A percentile compares a stretch with the other conserved stretches of the same genome.
phyloP scores from a whole-genome alignment of 192 early-diverging fungal species.

The Chytriomyces sp. region DNA sequence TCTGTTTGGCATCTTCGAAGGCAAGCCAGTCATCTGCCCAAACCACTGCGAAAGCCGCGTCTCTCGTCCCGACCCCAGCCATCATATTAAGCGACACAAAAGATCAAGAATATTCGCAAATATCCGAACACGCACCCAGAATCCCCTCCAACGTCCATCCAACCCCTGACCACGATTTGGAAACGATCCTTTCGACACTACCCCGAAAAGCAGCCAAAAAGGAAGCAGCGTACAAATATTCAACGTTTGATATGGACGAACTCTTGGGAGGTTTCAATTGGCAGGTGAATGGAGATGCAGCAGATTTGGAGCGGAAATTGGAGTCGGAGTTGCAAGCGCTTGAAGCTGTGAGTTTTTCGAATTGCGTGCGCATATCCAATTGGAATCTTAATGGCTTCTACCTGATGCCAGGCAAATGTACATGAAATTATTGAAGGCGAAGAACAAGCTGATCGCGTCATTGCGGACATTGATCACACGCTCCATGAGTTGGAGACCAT shows the following conservation, averaged over 20 bases:
- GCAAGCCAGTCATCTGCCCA: background rate
- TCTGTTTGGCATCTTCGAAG: constrained; percentile 10
- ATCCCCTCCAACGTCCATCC: too few species aligned
- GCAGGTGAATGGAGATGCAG: constrained; percentile 85
- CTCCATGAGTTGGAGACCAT: constrained; percentile 81
- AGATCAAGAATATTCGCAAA: too few species aligned
- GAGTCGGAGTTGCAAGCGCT: constrained; percentile 83
- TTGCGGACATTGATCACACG: constrained; percentile 83
- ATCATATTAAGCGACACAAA: too few species aligned
- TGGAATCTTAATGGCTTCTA: background rate
- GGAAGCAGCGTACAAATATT: background rate
- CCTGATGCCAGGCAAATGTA: constrained; percentile 75
- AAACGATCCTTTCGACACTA: too few species aligned
- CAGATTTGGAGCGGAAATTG: constrained; percentile 83
- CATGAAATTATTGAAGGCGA: constrained; percentile 94
- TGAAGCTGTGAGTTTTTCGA: constrained; percentile 67
- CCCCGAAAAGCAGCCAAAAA: background rate
- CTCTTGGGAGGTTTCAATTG: constrained; percentile 81
- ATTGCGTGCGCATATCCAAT: background rate
- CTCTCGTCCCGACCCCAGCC: too few species aligned
- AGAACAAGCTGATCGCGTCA: constrained; percentile 77
- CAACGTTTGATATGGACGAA: constrained; percentile 43
- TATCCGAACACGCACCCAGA: too few species aligned
- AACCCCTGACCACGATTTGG: too few species aligned
- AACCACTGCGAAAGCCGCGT: constrained; percentile 31